These are phyloP conservation scores for Bacterosira constricta DNA, from an alignment of 108 stramenopile species.

Conservation along the genomic window DNA sequence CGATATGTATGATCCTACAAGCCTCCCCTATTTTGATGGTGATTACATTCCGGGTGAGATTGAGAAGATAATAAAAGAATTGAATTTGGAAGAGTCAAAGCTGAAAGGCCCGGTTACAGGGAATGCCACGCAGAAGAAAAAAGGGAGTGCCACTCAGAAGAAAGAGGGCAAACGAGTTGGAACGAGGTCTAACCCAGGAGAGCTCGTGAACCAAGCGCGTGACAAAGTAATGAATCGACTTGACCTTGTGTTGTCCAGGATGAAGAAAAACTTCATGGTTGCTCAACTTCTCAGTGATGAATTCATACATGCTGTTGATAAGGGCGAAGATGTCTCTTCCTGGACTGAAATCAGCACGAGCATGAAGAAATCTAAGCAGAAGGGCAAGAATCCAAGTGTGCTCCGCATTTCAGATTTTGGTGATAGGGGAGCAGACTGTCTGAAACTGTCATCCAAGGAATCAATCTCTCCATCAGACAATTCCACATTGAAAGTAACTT, in stretches of 20 bases:
- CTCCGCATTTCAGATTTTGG: background rate
- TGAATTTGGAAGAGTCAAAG: conserved; percentile 50
- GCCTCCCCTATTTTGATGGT: conserved; percentile 93
- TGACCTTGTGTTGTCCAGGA: conserved; percentile 63
- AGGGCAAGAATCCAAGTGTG: conserved; percentile 44
- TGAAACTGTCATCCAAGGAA: too few species aligned
- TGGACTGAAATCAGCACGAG: conserved; percentile 51
- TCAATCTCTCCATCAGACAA: too few species aligned
- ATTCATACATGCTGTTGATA: conserved; percentile 68
- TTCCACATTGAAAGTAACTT: background rate
- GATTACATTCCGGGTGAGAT: conserved; percentile 95
- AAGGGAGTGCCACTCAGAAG: conserved; percentile 40
- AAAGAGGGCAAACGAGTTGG: conserved; percentile 58
- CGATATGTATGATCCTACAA: conserved; percentile 50
- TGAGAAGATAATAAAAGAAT: conserved; percentile 86
- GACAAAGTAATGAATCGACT: conserved; percentile 80
- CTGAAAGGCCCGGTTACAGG: conserved; percentile 11
- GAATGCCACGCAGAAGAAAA: conserved; percentile 30
- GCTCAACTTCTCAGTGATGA: conserved; percentile 69
- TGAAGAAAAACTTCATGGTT: conserved; percentile 86
- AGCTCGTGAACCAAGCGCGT: conserved; percentile 50
- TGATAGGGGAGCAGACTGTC: background rate
- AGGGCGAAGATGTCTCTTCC: conserved; percentile 57
- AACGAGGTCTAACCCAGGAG: conserved; percentile 68
- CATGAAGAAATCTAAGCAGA: conserved; percentile 42